Evolutionary conservation across 495 filamentous ascomycete species (phyloP), one percentile per base, ranked within the genome.

Genomic region (Lophium mytilinum): DNA sequence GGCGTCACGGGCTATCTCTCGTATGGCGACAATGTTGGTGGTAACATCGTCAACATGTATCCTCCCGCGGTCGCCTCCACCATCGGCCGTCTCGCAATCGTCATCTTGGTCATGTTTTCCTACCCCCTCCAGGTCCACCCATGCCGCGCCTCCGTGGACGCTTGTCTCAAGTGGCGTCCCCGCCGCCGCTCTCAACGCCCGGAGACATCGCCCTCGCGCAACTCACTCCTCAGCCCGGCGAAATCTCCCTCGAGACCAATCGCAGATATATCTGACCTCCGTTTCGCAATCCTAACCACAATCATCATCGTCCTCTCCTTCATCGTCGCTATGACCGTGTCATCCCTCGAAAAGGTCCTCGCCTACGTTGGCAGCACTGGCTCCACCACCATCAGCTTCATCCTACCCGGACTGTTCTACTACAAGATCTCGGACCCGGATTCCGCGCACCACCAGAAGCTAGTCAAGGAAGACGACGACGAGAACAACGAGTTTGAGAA

Each of bases 291-390:
- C 53, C 88, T 98, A 67, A 96, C 90, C 0, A 93, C 88, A 7
- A 75, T 75, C 1, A 90, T 98, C 52, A 79, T 98, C 33, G 74
- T 96, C 7, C 69, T 90, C 34, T 90, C 83, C 64, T 98, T 95
- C 68, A 72, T 88, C 49, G 86, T 87, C 8, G 92, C 93, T 9
- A 89, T 98, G 76, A 89, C 86, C 0, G 93, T 98, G 9, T 88
- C 83, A 4, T 93, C 86, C 1, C 78, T 98, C 2, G 89, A 95
- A 64, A 84, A 86, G 39, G 90, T 97, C 0, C 78, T 98, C 9
- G 92, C 93, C 0, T 98, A 96, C 62, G 93, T 98, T 18, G 93
- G 94, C 8, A 90, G 85, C 65, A 98, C 93, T 0, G 93, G 93
- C 21, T 90, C 85, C 55, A 98, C 93, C 0, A 85, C 85, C 62